Conservation (phyloP, 192 early-diverging fungal species). For the Coemansia sp. region DNA sequence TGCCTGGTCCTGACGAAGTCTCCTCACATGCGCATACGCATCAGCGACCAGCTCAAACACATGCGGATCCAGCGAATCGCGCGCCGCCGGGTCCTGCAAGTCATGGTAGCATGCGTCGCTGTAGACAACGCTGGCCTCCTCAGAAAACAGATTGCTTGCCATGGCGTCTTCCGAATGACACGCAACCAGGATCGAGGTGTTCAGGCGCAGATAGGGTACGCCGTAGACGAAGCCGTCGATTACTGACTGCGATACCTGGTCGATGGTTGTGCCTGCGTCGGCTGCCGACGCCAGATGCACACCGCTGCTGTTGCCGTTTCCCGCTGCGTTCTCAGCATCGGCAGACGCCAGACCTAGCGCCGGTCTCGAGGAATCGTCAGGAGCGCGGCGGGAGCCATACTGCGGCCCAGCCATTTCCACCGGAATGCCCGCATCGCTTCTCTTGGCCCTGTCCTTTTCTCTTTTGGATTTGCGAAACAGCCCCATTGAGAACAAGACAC, state of each 20-base stretch:
- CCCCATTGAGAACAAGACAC: no score
- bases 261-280: constrained; percentile 14
- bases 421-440: no score
- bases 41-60: constrained; percentile 67
- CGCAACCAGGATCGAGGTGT: constrained; percentile 43
- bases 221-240: constrained; percentile 21
- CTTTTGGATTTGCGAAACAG: no score
- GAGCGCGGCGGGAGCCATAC: constrained; percentile 8
- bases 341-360: no score
- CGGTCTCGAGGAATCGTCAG: neutral
- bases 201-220: constrained; percentile 41
- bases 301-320: constrained; percentile 6
- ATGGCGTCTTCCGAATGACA: constrained; percentile 37
- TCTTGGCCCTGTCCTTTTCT: no score
- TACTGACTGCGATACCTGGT: constrained; percentile 27
- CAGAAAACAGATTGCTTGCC: constrained; percentile 27
- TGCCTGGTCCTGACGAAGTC: constrained; percentile 64
- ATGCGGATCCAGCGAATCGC: constrained; percentile 55
- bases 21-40: constrained; percentile 66
- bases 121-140: constrained; percentile 37
- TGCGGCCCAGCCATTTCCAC: neutral
- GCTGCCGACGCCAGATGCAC: constrained; percentile 1
- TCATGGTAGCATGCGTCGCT: constrained; percentile 51
- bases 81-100: constrained; percentile 23
- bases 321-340: neutral